Conservation (phyloP, 805 yeast genomes). For the Candida maris region DNA sequence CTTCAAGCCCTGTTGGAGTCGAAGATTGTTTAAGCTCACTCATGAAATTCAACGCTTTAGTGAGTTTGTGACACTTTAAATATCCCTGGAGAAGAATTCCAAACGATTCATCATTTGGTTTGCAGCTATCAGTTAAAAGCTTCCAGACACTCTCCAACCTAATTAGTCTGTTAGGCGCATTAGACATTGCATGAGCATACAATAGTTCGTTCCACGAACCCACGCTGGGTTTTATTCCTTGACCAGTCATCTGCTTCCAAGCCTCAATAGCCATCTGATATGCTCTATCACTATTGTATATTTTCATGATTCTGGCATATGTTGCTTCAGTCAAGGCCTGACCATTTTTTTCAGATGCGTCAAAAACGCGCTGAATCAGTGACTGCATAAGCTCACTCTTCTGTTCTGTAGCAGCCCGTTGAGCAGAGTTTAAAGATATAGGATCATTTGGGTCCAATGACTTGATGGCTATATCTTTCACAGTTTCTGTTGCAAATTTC, state of each 20-base stretch:
- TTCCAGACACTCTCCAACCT: conserved; percentile 38
- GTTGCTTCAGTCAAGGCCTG: conserved; percentile 39
- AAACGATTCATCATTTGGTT: conserved; percentile 47
- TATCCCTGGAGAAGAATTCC: conserved; percentile 47
- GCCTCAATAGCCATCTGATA: conserved; percentile 38
- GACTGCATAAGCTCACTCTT: conserved; percentile 14
- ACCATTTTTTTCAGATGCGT: conserved; percentile 25
- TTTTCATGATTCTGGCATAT: conserved; percentile 42
- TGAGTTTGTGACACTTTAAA: conserved; percentile 37
- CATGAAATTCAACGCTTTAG: conserved; percentile 40
- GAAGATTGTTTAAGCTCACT: conserved; percentile 32
- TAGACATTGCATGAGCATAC: conserved; percentile 27
- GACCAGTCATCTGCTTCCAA: conserved; percentile 48
- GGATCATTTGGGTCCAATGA: conserved; percentile 22
- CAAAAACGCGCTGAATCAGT: conserved; percentile 16
- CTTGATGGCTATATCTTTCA: conserved; percentile 2
- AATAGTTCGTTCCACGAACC: conserved; percentile 59
- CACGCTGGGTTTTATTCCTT: conserved; percentile 23
- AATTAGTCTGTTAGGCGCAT: conserved; percentile 27
- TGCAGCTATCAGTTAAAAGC: conserved; percentile 27
- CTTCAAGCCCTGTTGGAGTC: conserved; percentile 34
- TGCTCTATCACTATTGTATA: conserved; percentile 36
- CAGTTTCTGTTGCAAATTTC: conserved; percentile 5
- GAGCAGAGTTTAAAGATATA: conserved; percentile 10
- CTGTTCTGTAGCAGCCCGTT: conserved; percentile 16